Base-by-base conservation (phyloP, 306 rosid genomes). In the Lagenaria siceraria region DNA sequence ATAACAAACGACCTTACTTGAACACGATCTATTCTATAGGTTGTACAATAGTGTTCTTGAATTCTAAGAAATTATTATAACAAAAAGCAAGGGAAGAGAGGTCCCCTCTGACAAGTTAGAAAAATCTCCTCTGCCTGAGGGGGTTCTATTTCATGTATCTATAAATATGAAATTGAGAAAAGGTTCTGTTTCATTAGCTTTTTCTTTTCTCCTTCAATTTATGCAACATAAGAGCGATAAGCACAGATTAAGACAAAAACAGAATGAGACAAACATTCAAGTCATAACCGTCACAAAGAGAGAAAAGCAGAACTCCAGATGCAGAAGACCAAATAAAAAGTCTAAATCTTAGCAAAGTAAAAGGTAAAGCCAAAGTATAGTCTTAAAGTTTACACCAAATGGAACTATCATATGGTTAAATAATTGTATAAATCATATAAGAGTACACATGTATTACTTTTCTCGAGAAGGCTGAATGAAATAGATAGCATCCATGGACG, bases 401-500 rank as follows among this genome's bases (percentile, higher is more conserved):
- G 59, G 7, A 51, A 51, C 25, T 53, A 51, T 72, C 42, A 72
- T 24, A 27, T 49, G 19, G 8, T 10, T 72, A 15, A 49, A 49
- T 72, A 65, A 33, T 51, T 72, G 8, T 27, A 49, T 72, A 77
- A 63, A 56, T 19, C 25, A 31, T 40, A 78, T 24, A 43, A 76
- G 21, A 77, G 29, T 7, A 18, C 2, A 43, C 35, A 55, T 36
- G 48, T 80, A 75, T 83, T 95, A 94, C 98, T 94, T 94, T 69
- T 92, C 99, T 88, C 81, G 82, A 43, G 96, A 84, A 53, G 99
- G 99, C 83, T 95, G 97, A 78, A 95, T 83, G 85, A 92, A 95
- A 86, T 95, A 95, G 87, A 95, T 89, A 79, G 97, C 97, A 89
- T 95, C 99, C 97, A 92, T 86, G 62, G 92, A 82, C 29, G 97